Conservation (phyloP, 305 asterid species). For the Fraxinus floribunda region DNA sequence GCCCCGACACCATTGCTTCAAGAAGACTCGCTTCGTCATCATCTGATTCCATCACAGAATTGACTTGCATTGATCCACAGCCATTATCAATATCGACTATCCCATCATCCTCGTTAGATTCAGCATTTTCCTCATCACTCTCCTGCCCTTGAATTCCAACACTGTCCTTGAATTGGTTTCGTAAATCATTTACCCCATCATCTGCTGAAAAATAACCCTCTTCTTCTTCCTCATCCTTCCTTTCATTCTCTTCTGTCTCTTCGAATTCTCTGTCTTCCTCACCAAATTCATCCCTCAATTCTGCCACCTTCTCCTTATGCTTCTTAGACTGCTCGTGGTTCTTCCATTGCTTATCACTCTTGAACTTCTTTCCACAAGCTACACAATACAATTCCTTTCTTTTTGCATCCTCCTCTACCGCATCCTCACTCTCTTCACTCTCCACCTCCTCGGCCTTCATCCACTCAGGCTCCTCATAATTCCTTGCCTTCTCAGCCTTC, state of each 20-base stretch:
- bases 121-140: slow-evolving; percentile 38
- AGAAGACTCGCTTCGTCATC: slow-evolving; percentile 67
- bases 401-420: slow-evolving; percentile 44
- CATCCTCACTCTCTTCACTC: slow-evolving; percentile 55
- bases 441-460: slow-evolving; percentile 63
- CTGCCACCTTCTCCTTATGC: slow-evolving; percentile 86
- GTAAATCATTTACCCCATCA: slow-evolving; percentile 49
- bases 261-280: slow-evolving; percentile 64
- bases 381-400: slow-evolving; percentile 79
- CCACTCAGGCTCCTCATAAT: slow-evolving; percentile 86
- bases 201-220: slow-evolving; percentile 54
- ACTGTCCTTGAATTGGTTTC: slow-evolving; percentile 43
- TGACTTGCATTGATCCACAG: slow-evolving; percentile 27
- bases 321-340: slow-evolving; percentile 95
- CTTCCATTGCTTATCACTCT: slow-evolving; percentile 96
- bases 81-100: slow-evolving; percentile 26
- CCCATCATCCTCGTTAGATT: slow-evolving; percentile 34
- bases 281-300: slow-evolving; percentile 66
- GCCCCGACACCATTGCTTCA: slow-evolving; percentile 78
- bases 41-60: slow-evolving; percentile 35
- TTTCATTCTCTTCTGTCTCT: slow-evolving; percentile 32
- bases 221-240: slow-evolving; percentile 33
- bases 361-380: slow-evolving; percentile 87
- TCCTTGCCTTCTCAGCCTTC: slow-evolving; percentile 72
- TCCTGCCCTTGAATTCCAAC: slow-evolving; percentile 44